Percentiles rank a stretch among this genome's conserved stretches.
Evolutionary conservation across 345 rosid species (phyloP).

Genomic region (Triadica sebifera): DNA sequence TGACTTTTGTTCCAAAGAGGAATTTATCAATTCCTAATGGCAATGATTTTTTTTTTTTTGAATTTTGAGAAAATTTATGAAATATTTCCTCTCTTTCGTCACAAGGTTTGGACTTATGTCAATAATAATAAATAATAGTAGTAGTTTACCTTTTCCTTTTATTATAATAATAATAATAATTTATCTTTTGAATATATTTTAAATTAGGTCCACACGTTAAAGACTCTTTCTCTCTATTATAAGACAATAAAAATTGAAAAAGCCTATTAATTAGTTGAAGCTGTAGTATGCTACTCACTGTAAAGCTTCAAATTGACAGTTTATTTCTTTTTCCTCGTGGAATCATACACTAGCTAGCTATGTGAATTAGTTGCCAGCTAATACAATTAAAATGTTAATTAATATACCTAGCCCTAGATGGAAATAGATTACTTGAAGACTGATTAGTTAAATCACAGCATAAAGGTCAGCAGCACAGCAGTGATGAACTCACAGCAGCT

Average conservation of each 20-base stretch:
- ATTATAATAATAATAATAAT: too few relatives aligned
- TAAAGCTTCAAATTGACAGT: neutral
- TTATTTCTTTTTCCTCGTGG: neutral
- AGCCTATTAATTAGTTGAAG: neutral
- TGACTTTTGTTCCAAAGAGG: neutral
- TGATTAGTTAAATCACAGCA: too few relatives aligned
- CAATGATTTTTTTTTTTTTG: neutral
- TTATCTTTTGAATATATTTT: too few relatives aligned
- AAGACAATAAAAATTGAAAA: neutral
- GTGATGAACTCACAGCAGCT: too few relatives aligned
- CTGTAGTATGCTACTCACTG: neutral
- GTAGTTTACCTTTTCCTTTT: neutral
- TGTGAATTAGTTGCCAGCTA: too few relatives aligned
- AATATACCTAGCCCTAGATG: too few relatives aligned
- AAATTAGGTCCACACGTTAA: conserved; percentile 11
- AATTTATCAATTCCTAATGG: neutral
- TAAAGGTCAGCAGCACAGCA: too few relatives aligned
- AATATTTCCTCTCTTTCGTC: neutral
- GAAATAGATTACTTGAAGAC: too few relatives aligned
- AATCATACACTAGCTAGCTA: neutral
- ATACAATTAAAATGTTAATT: too few relatives aligned
- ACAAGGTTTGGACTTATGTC: neutral
- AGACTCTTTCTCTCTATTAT: neutral
- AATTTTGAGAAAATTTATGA: neutral
- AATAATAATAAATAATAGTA: neutral